These are phyloP conservation scores for Mycena leptocephala DNA, from an alignment of 768 basidiomycete species.

Conservation along the genomic window DNA sequence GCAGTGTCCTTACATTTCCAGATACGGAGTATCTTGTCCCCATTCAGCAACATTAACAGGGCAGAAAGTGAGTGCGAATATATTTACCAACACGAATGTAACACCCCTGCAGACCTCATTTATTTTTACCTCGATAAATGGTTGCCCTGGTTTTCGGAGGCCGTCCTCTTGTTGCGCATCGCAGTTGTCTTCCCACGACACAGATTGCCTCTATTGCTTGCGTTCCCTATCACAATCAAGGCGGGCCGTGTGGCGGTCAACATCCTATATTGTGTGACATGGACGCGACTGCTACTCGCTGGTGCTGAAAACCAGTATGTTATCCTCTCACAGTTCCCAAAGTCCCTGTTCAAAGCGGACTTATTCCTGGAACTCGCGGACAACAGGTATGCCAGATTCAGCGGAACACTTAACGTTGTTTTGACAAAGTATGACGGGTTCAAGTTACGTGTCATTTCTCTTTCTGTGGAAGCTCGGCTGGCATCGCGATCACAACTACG, in stretches of 20 bases:
- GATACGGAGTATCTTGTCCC: neutral
- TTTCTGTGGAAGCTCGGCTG: constrained; percentile 5
- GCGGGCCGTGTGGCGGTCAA: neutral
- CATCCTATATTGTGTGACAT: constrained; percentile 1
- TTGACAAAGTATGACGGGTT: neutral
- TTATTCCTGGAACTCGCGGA: constrained; percentile 8
- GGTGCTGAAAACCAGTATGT: neutral
- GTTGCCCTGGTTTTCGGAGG: neutral
- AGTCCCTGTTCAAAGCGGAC: neutral
- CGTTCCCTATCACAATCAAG: constrained; percentile 10
- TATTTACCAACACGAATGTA: neutral
- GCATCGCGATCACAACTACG: neutral
- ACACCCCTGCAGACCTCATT: neutral
- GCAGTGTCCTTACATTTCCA: neutral
- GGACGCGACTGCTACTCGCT: neutral
- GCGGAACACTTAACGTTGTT: neutral
- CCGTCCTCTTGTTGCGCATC: constrained; percentile 4
- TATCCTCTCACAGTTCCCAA: neutral
- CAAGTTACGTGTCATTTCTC: constrained; percentile 11
- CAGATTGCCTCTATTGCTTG: neutral
- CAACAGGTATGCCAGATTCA: neutral
- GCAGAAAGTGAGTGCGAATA: neutral
- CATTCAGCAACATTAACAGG: neutral
- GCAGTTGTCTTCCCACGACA: neutral
- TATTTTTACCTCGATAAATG: neutral